Evolutionary conservation across 2,329 filamentous ascomycete genomes (phyloP).

Genomic region (Didymella segeticola): DNA sequence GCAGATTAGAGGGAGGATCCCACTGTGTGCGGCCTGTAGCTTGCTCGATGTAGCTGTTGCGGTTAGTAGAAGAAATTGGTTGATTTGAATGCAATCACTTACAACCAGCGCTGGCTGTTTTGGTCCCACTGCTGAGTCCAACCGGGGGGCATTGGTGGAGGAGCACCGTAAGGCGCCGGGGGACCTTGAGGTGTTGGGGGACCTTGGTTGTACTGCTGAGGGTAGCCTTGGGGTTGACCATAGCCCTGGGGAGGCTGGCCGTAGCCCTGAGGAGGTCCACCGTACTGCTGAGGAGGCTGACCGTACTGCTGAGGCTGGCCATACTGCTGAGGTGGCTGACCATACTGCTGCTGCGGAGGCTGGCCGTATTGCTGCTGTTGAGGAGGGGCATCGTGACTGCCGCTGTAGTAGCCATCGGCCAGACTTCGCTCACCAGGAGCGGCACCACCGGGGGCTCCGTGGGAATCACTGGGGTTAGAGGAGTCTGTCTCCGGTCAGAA

Average conservation of each 20-base stretch:
- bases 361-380: constrained; percentile 23
- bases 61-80: not conserved
- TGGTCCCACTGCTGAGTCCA: constrained; percentile 71
- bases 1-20: constrained; percentile 60
- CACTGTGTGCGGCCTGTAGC: constrained; percentile 68
- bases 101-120: constrained; percentile 64
- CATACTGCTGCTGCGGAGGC: constrained; percentile 28
- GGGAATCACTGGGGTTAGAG: constrained; percentile 11
- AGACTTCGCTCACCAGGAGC: constrained; percentile 30
- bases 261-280: constrained; percentile 36
- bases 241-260: constrained; percentile 36
- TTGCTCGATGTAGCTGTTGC: constrained; percentile 64
- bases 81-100: not conserved
- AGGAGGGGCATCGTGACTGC: constrained; percentile 20
- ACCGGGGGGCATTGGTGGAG: constrained; percentile 60
- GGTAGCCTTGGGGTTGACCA: constrained; percentile 33
- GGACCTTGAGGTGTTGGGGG: constrained; percentile 39
- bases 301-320: constrained; percentile 28
- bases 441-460: constrained; percentile 23
- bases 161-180: constrained; percentile 53
- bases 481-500: constrained; percentile 3
- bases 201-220: constrained; percentile 31
- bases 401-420: constrained; percentile 28
- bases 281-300: constrained; percentile 25
- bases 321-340: constrained; percentile 27